Conservation (phyloP, 257 asterid genomes). For the Nicotiana knightiana region DNA sequence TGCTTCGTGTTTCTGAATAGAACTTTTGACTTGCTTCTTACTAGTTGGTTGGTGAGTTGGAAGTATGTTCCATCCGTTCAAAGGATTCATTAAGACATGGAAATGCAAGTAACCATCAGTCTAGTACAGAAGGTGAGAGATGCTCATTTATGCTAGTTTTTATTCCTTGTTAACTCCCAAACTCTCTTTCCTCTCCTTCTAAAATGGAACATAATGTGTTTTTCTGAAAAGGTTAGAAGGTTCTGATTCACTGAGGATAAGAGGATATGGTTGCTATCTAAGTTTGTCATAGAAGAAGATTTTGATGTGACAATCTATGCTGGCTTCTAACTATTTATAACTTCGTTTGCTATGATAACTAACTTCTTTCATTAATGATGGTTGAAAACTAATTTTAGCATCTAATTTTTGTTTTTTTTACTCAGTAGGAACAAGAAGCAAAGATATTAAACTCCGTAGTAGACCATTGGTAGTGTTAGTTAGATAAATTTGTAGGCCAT, state of each 20-base stretch:
- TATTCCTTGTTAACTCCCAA: slow-evolving; percentile 6
- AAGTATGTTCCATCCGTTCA: slow-evolving; percentile 37
- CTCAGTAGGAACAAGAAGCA: background rate
- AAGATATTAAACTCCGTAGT: background rate
- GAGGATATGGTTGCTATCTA: background rate
- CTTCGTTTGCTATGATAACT: background rate
- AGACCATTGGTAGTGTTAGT: background rate
- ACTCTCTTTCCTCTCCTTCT: background rate
- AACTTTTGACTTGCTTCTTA: slow-evolving; percentile 18
- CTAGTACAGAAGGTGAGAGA: slow-evolving; percentile 36
- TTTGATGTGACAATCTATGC: background rate
- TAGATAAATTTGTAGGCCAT: background rate
- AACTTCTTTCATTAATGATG: background rate
- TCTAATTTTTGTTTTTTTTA: background rate
- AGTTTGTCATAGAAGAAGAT: background rate
- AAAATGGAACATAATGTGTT: background rate
- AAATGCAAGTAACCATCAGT: slow-evolving; percentile 34
- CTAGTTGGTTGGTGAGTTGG: slow-evolving; percentile 75
- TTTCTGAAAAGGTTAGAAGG: background rate
- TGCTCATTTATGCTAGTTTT: slow-evolving; percentile 18
- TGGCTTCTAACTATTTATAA: background rate
- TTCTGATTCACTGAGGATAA: background rate
- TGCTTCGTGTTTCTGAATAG: slow-evolving; percentile 3
- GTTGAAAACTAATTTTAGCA: background rate
- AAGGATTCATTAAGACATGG: slow-evolving; percentile 39